Conservation (phyloP, 2,329 filamentous ascomycete species). For the Trichoderma polysporum region DNA sequence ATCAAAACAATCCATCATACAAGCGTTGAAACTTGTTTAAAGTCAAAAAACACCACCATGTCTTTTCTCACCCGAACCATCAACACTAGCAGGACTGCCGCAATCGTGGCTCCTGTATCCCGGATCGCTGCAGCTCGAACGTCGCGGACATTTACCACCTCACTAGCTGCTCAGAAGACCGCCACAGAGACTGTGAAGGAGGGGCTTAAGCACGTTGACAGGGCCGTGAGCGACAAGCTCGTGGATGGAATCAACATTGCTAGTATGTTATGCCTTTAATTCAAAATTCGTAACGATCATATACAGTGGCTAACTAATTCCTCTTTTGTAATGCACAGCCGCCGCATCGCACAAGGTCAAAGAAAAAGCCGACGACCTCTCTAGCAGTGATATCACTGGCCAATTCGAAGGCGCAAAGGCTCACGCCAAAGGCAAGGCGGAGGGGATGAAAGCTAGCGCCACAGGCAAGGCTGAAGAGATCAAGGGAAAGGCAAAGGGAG, state of each 20-base stretch:
- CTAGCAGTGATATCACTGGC: slow-evolving; percentile 37
- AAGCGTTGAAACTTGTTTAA: neutral
- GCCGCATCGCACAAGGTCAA: slow-evolving; percentile 49
- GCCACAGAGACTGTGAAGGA: slow-evolving; percentile 59
- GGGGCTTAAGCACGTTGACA: slow-evolving; percentile 58
- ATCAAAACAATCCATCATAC: neutral
- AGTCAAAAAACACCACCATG: slow-evolving; percentile 2
- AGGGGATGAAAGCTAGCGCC: slow-evolving; percentile 33
- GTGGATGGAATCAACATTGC: slow-evolving; percentile 61
- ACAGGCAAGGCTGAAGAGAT: slow-evolving; percentile 39
- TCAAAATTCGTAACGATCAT: neutral
- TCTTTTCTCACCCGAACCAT: slow-evolving; percentile 20
- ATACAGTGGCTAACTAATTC: neutral
- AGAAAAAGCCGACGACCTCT: slow-evolving; percentile 40
- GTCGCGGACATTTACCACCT: slow-evolving; percentile 53
- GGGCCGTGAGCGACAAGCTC: slow-evolving; percentile 59
- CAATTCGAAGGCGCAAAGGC: slow-evolving; percentile 35
- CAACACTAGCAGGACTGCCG: neutral
- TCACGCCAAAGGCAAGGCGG: slow-evolving; percentile 38
- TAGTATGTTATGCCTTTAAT: slow-evolving; percentile 42
- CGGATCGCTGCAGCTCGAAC: slow-evolving; percentile 40
- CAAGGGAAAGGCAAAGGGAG: slow-evolving; percentile 41
- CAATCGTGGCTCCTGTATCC: slow-evolving; percentile 32
- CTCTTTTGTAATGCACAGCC: slow-evolving; percentile 29
- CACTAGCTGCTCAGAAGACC: slow-evolving; percentile 46